Percentiles rank a stretch among this genome's conserved stretches.
Conservation (phyloP, 495 filamentous ascomycete genomes). For the Hamigera avellanea region DNA sequence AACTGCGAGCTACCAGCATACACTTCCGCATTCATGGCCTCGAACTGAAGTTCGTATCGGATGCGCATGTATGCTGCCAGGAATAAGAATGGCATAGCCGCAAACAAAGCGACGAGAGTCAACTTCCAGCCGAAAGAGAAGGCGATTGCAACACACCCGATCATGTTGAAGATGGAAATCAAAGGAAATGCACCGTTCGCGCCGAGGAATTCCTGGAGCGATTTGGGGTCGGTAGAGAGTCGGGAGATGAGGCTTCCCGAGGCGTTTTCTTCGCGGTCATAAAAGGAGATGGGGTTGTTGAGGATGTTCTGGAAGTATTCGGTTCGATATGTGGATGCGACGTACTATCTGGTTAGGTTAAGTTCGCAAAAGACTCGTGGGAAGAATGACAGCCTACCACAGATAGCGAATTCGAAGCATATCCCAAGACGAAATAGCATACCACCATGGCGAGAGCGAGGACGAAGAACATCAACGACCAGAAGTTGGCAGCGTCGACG, state of each 20-base stretch:
- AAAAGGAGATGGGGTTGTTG: conserved; percentile 43
- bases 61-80: conserved; percentile 44
- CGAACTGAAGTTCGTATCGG: conserved; percentile 36
- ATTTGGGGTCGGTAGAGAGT: conserved; percentile 46
- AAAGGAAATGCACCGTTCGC: conserved; percentile 19
- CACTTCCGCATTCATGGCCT: conserved; percentile 43
- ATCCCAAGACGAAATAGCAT: conserved; percentile 43
- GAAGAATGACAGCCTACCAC: conserved; percentile 5
- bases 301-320: conserved; percentile 52
- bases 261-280: conserved; percentile 38
- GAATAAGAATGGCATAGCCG: conserved; percentile 41
- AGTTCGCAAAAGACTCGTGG: not conserved
- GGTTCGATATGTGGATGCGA: conserved; percentile 39
- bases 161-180: conserved; percentile 35
- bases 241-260: conserved; percentile 37
- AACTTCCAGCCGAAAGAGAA: conserved; percentile 55
- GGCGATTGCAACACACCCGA: conserved; percentile 42
- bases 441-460: conserved; percentile 38
- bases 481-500: conserved; percentile 37
- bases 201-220: conserved; percentile 51
- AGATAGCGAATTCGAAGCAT: conserved; percentile 35
- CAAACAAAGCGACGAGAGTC: conserved; percentile 42
- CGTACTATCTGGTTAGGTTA: conserved; percentile 24
- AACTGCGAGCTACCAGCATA: conserved; percentile 44
- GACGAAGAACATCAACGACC: conserved; percentile 55